phyloP scores from a whole-genome alignment of 179 eudicot species.

The Beta corolliflora region DNA sequence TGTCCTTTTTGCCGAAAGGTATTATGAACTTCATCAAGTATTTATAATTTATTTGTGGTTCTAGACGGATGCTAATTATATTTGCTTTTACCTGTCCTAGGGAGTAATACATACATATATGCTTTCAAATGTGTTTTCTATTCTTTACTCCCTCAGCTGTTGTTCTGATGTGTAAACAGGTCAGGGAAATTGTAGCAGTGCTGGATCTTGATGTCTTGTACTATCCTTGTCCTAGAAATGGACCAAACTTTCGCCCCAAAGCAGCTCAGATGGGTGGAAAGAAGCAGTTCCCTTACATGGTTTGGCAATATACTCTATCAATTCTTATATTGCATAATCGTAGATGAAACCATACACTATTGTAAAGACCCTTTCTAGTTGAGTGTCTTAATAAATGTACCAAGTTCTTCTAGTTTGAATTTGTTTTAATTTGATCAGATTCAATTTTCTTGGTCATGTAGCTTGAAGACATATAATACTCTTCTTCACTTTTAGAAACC shows the following conservation, averaged over 20 bases:
- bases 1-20: constrained; percentile 99
- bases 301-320: constrained; percentile 31
- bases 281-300: constrained; percentile 95
- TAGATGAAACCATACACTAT: background rate
- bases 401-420: background rate
- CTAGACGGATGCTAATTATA: background rate
- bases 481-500: background rate
- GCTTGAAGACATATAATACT: constrained; percentile 4
- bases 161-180: constrained; percentile 42
- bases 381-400: background rate
- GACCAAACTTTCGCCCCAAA: constrained; percentile 88
- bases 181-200: constrained; percentile 87
- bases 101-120: background rate
- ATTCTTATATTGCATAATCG: background rate
- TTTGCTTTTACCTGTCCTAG: background rate
- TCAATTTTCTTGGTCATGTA: constrained; percentile 2
- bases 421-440: background rate
- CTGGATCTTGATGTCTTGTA: constrained; percentile 88
- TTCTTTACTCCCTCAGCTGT: constrained; percentile 5
- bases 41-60: background rate
- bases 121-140: background rate
- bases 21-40: constrained; percentile 24
- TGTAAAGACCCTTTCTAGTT: background rate
- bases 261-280: constrained; percentile 89
- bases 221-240: constrained; percentile 92